Percentiles rank a stretch among this genome's conserved stretches.
Evolutionary conservation across 73 alveolate species (phyloP).

Genomic region (Paramecium octaurelia): DNA sequence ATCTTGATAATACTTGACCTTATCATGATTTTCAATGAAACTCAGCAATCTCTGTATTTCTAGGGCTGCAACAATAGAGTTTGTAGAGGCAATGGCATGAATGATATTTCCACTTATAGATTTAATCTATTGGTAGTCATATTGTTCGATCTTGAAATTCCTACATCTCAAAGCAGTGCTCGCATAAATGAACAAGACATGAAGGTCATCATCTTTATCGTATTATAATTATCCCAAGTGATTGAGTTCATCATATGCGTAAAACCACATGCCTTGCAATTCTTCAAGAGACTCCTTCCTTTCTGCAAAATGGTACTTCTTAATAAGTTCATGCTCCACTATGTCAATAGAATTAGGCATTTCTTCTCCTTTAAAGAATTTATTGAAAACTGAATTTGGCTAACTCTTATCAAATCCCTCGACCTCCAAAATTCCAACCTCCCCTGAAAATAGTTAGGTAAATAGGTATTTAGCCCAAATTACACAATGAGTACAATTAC

Average conservation of each 20-base stretch:
- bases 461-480: constrained; percentile 95
- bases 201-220: constrained; percentile 52
- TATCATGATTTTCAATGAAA: neutral
- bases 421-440: neutral
- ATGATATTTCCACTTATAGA: constrained; percentile 48
- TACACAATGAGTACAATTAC: constrained; percentile 91
- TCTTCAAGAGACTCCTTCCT: neutral
- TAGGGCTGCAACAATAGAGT: constrained; percentile 56
- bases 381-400: neutral
- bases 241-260: neutral
- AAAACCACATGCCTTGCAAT: constrained; percentile 27
- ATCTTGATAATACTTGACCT: neutral
- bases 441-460: constrained; percentile 75
- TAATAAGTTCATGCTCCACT: neutral
- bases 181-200: constrained; percentile 37
- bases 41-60: neutral
- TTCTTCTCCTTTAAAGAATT: neutral
- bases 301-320: neutral
- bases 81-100: constrained; percentile 60
- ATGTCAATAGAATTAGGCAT: neutral
- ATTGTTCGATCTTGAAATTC: constrained; percentile 16
- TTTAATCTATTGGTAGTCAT: constrained; percentile 23
- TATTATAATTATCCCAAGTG: neutral
- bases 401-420: neutral
- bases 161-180: constrained; percentile 32